phyloP scores from a whole-genome alignment of 352 stramenopile genomes.

The Pythium phragmitis region DNA sequence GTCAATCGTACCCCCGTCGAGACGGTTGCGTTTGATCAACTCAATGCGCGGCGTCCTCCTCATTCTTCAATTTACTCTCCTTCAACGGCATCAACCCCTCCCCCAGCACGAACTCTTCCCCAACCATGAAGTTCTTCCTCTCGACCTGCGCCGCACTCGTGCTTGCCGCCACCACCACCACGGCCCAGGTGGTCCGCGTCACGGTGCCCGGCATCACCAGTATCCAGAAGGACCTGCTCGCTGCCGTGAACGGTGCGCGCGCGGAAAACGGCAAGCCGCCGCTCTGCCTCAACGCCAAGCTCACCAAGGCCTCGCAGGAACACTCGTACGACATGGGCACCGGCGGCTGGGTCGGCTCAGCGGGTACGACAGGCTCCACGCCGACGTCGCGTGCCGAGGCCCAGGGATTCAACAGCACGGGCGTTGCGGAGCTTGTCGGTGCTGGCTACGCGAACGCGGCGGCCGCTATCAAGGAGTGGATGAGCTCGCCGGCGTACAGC shows the following conservation, averaged over 20 bases:
- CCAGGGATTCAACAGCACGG: constrained; percentile 31
- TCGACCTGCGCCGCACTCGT: too few species aligned
- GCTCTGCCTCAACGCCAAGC: constrained; percentile 20
- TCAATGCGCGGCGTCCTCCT: not conserved
- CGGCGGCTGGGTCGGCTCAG: constrained; percentile 23
- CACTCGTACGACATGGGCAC: constrained; percentile 27
- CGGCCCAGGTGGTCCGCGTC: too few species aligned
- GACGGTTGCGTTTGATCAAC: not conserved
- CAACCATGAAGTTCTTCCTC: too few species aligned
- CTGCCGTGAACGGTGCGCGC: too few species aligned
- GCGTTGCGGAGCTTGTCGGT: constrained; percentile 31
- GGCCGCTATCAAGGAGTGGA: constrained; percentile 28
- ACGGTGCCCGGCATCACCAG: too few species aligned
- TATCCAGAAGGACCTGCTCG: too few species aligned
- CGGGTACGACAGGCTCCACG: constrained; percentile 17
- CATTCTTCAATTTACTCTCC: not conserved
- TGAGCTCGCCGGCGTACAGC: constrained; percentile 20
- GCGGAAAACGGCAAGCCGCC: too few species aligned
- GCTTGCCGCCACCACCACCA: too few species aligned
- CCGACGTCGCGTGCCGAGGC: constrained; percentile 26
- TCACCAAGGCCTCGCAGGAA: constrained; percentile 28
- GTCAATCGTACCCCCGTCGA: not conserved
- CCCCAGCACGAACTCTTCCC: too few species aligned
- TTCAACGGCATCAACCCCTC: not conserved
- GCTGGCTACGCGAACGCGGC: constrained; percentile 26